Evolutionary conservation across 2,329 filamentous ascomycete genomes (phyloP).

Genomic region (Colletotrichum salicis): DNA sequence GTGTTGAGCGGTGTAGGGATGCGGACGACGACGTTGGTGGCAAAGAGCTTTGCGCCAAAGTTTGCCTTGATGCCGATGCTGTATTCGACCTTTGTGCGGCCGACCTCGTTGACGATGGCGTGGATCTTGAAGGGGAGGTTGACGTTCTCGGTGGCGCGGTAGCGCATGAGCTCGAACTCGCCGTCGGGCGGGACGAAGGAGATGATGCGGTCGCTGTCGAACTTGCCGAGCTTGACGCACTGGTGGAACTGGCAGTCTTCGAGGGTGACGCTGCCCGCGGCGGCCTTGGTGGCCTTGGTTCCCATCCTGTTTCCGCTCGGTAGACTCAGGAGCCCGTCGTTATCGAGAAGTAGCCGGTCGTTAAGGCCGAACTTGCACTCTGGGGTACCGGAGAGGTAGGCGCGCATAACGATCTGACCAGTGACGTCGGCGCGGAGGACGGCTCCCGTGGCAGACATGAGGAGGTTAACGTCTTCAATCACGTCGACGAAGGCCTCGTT

Average conservation of each 20-base stretch:
- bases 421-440: constrained; percentile 96
- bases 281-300: constrained; percentile 92
- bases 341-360: constrained; percentile 91
- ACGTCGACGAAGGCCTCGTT: constrained; percentile 99
- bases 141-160: constrained; percentile 97
- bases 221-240: constrained; percentile 96
- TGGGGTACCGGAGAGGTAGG: constrained; percentile 93
- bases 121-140: constrained; percentile 99
- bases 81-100: constrained; percentile 98
- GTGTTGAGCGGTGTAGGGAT: constrained; percentile 98
- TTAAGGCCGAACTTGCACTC: constrained; percentile 99
- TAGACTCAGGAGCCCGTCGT: constrained; percentile 71
- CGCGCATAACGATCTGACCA: constrained; percentile 98
- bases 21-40: constrained; percentile 93
- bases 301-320: constrained; percentile 81
- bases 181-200: constrained; percentile 96
- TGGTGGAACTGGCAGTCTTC: constrained; percentile 99
- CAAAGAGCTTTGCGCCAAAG: constrained; percentile 95
- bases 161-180: constrained; percentile 98
- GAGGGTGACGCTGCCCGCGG: constrained; percentile 92
- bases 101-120: constrained; percentile 96
- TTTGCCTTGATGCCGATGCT: constrained; percentile 98
- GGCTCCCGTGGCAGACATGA: constrained; percentile 98
- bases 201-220: constrained; percentile 96
- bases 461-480: constrained; percentile 97